Base-by-base conservation (phyloP, 139 green algal species). In the Chlamydomonas asymmetrica region DNA sequence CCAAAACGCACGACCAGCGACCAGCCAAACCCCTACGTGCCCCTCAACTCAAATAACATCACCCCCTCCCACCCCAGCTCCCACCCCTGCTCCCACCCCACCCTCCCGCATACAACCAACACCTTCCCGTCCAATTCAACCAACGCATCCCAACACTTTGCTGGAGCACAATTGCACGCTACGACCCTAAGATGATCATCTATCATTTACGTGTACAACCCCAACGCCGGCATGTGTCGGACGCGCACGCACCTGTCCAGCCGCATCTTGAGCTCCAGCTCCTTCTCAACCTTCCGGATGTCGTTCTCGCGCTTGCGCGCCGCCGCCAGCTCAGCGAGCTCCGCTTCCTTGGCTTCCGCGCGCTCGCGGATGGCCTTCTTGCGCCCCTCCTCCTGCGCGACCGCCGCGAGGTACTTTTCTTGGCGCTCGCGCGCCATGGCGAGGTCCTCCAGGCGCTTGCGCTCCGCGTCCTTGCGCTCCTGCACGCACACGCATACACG, bases 281-380 rank as follows among this genome's bases (percentile, higher is more conserved):
- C 77, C 22, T 56, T 56, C 74, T 92, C 82, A 41, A 91, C 77
- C 37, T 67, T 82, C 32, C 78, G 79, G 13, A 85, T 78, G 54
- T 85, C 85, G 40, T 89, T 89, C 31, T 90, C 86, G 43, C 84
- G 83, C 35, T 89, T 82, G 29, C 86, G 82, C 79, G 82, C 56
- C 32, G 71, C 64, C 35, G 85, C 75, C 34, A 89, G 71, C 63
- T 84, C 75, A 1, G 79, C 80, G 54, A 96, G 81, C 82, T 88
- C 78, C 37, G 85, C 63, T n/a, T 95, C 88, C 84, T 96, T 96
- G 48, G 85, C 78, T 34, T 82, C 67, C 20, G 87, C 81, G 29
- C 80, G 65, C 18, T 78, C 61, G 69, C 84, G 82, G 66, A 93
- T 85, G 22, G 43, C 62, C 75, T 75, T 54, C 78, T 87, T 88